Base-by-base conservation (phyloP, 2,329 filamentous ascomycete genomes). In the Ophiocordyceps camponoti-floridani region DNA sequence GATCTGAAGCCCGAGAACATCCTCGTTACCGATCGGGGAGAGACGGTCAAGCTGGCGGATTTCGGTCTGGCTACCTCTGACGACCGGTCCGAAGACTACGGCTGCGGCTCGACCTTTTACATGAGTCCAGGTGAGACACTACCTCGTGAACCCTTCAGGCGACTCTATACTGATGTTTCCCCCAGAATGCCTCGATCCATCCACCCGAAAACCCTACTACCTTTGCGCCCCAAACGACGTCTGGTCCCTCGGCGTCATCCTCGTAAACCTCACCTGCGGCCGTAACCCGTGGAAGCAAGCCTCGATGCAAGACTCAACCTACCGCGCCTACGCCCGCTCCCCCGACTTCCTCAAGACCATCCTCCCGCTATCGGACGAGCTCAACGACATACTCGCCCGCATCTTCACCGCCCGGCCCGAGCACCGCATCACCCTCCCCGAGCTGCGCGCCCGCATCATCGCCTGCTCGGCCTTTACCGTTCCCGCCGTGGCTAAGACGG, bases 211-310 rank as follows among this genome's bases (percentile, higher is more conserved):
- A 70, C 62, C 82, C 28, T 89, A 76, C 62, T 98, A 98, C 64
- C 80, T 80, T 52, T 94, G 88, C 52, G 87, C 85, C 44, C 84
- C 89, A 47, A 98, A 96, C 67, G 91, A 98, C 63, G 79, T 96
- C 54, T 98, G 91, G 91, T 89, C 84, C 57, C 75, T 98, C n/a
- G 91, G 91, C 53, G 89, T 98, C 44, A 94, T 98, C 59, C 73
- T 98, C 48, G 87, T 98, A 55, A 98, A 98, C 69, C 72, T 98
- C 53, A 94, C 87, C 44, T 98, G 91, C 66, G 91, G 91, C 58
- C 86, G 91, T 61, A 98, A 98, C 65, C 91, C 91, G 47, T 98
- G 91, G 91, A 96, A 96, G 68, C 83, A 91, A 61, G 91, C 91
- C 49, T 94, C 87, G 12, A 70, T 78, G 53, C 86, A 94, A 62